Evolutionary conservation across 192 early-diverging fungal species (phyloP).

Genomic region (Jimgerdemannia flammicorona): DNA sequence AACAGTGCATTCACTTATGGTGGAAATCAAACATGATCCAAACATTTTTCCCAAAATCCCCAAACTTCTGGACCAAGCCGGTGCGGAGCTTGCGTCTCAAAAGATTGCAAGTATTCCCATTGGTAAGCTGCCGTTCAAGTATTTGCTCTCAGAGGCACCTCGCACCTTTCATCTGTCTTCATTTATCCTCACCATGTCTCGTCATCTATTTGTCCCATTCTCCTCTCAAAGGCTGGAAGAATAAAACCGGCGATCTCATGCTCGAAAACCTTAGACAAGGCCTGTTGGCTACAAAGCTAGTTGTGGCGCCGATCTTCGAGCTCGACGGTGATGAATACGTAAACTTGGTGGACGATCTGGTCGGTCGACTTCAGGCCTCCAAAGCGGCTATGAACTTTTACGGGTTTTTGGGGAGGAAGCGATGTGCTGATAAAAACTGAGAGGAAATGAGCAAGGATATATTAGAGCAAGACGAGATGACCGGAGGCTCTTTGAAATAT

Average conservation of each 20-base stretch:
- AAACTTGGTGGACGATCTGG: neutral
- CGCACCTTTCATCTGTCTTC: neutral
- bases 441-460: too few relatives aligned
- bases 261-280: neutral
- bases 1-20: neutral
- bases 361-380: neutral
- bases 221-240: neutral
- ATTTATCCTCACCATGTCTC: neutral
- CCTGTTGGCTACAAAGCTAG: neutral
- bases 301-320: neutral
- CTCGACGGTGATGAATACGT: neutral
- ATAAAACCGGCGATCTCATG: neutral
- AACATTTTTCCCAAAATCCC: neutral
- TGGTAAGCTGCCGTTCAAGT: neutral
- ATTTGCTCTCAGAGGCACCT: neutral
- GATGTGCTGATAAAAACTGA: too few relatives aligned
- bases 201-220: neutral
- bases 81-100: neutral
- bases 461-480: too few relatives aligned
- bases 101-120: neutral
- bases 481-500: too few relatives aligned
- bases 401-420: neutral
- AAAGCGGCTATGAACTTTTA: neutral
- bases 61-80: neutral
- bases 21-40: neutral